phyloP scores from a whole-genome alignment of 345 rosid species.

The Cardamine resedifolia region DNA sequence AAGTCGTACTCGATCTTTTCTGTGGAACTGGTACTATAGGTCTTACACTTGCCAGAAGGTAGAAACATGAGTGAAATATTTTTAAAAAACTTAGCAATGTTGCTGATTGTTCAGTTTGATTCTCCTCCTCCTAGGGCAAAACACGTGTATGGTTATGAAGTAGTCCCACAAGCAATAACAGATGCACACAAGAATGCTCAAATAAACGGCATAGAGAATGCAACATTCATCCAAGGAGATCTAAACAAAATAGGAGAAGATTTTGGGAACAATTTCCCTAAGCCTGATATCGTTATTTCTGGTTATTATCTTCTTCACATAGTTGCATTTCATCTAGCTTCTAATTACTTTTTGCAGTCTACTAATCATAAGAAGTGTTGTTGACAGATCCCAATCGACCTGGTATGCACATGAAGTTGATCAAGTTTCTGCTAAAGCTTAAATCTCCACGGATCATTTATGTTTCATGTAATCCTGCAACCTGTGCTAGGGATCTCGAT shows the following conservation, averaged over 20 bases:
- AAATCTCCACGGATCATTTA: conserved; percentile 73
- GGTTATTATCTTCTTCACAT: conserved; percentile 47
- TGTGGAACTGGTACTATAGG: conserved; percentile 98
- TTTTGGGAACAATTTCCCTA: conserved; percentile 77
- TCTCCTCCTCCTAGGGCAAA: conserved; percentile 48
- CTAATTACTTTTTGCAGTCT: not conserved
- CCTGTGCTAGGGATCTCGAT: conserved; percentile 92
- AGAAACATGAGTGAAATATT: not conserved
- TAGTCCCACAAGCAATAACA: conserved; percentile 83
- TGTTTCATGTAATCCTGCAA: conserved; percentile 93
- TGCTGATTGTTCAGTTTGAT: conserved; percentile 7
- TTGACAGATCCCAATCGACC: conserved; percentile 93
- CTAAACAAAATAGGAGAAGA: conserved; percentile 85
- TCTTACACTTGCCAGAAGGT: conserved; percentile 85
- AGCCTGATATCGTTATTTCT: conserved; percentile 82
- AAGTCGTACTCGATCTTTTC: conserved; percentile 87
- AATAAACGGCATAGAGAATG: conserved; percentile 73
- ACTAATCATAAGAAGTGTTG: not conserved
- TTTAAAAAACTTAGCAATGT: too few relatives aligned
- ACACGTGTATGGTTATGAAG: conserved; percentile 92
- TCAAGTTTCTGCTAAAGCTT: conserved; percentile 75
- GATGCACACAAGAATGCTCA: conserved; percentile 77
- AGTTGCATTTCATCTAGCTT: not conserved
- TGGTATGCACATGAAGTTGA: conserved; percentile 96
- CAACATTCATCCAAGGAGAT: conserved; percentile 89